phyloP scores from a whole-genome alignment of 2,329 filamentous ascomycete genomes.

The Monilinia vaccinii-corymbosi region DNA sequence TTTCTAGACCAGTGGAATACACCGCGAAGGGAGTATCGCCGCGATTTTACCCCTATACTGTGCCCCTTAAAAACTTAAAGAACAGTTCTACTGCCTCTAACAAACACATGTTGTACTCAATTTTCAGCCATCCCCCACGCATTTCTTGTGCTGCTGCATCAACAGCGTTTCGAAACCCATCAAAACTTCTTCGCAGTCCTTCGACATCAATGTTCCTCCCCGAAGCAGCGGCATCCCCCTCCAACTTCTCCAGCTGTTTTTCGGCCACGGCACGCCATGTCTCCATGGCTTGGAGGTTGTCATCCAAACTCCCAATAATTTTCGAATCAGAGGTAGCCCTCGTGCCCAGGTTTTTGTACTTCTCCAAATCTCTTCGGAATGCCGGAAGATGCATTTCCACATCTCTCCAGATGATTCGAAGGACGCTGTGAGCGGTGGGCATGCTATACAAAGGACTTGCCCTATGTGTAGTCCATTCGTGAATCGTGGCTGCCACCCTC shows the following conservation, averaged over 20 bases:
- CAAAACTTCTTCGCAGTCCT: slow-evolving; percentile 1
- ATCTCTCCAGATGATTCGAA: slow-evolving; percentile 6
- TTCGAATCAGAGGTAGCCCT: background rate
- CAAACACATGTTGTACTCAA: background rate
- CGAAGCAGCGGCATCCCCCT: background rate
- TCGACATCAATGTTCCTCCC: background rate
- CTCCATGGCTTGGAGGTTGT: slow-evolving; percentile 4
- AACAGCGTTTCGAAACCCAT: background rate
- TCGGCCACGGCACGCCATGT: slow-evolving; percentile 5
- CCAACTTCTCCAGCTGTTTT: background rate
- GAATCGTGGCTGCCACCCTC: slow-evolving; percentile 1
- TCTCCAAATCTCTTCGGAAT: background rate
- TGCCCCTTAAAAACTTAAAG: background rate
- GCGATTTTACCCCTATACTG: background rate
- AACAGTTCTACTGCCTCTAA: background rate
- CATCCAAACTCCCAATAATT: background rate
- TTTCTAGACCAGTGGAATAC: slow-evolving; percentile 36
- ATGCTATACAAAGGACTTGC: slow-evolving; percentile 4
- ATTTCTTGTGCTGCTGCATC: slow-evolving; percentile 3
- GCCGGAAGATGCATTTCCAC: slow-evolving; percentile 7
- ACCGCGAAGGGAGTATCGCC: background rate
- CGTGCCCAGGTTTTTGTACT: background rate
- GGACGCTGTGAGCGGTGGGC: background rate
- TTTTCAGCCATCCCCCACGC: background rate
- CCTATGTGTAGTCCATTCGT: slow-evolving; percentile 2